A percentile compares a stretch with the other conserved stretches of the same genome.
Evolutionary conservation across 768 basidiomycete species (phyloP).

Genomic region (Amanita molliuscula): DNA sequence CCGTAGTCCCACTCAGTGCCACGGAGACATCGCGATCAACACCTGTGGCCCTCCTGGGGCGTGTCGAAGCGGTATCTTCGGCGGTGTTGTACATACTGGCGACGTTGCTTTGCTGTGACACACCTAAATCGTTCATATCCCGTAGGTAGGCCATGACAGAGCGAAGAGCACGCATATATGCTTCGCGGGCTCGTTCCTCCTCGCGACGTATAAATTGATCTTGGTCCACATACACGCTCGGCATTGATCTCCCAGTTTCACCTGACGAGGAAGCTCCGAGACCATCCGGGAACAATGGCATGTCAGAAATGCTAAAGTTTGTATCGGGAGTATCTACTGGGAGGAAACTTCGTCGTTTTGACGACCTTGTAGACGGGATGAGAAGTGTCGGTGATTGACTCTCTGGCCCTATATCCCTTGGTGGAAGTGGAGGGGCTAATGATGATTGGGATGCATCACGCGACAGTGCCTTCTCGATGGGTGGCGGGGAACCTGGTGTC

Average conservation of each 20-base stretch:
- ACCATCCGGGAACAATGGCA: slow-evolving; percentile 34
- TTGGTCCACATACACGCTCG: slow-evolving; percentile 33
- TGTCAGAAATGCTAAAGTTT: slow-evolving; percentile 39
- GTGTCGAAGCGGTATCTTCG: slow-evolving; percentile 30
- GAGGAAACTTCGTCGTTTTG: slow-evolving; percentile 82
- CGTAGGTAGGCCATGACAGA: slow-evolving; percentile 93
- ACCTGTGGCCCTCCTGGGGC: slow-evolving; percentile 61
- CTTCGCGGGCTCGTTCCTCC: slow-evolving; percentile 61
- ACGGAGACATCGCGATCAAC: slow-evolving; percentile 57
- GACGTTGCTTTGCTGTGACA: slow-evolving; percentile 50
- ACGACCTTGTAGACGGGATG: slow-evolving; percentile 34
- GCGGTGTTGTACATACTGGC: slow-evolving; percentile 49
- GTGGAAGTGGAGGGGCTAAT: slow-evolving; percentile 11
- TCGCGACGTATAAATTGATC: slow-evolving; percentile 52
- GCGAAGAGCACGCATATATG: slow-evolving; percentile 71
- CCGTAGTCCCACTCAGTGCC: slow-evolving; percentile 36
- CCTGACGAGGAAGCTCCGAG: slow-evolving; percentile 46
- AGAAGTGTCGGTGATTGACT: slow-evolving; percentile 24
- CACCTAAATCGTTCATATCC: slow-evolving; percentile 88
- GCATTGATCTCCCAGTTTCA: slow-evolving; percentile 29
- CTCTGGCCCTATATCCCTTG: background rate
- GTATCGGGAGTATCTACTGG: slow-evolving; percentile 63
- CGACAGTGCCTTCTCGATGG: slow-evolving; percentile 16
- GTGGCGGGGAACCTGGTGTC: slow-evolving; percentile 17
- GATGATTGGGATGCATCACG: slow-evolving; percentile 18